A percentile compares a stretch with the other conserved stretches of the same genome.
phyloP scores from a whole-genome alignment of 129 eudicot species.

The Tagetes patula region DNA sequence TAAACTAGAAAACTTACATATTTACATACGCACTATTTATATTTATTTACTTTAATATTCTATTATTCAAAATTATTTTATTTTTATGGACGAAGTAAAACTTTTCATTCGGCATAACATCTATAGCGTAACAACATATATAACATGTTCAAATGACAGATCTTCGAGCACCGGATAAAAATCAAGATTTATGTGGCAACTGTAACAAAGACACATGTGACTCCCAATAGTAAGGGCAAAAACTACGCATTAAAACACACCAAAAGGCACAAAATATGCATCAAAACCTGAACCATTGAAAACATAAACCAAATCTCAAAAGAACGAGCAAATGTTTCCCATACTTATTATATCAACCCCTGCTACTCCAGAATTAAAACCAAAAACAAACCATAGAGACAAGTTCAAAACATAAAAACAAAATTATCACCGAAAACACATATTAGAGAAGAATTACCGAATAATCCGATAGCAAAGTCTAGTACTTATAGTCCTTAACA shows the following conservation, averaged over 20 bases:
- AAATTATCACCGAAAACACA: not conserved
- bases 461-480: not conserved
- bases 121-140: too few species aligned
- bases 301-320: not conserved
- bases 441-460: not conserved
- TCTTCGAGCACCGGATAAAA: too few species aligned
- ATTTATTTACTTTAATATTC: too few species aligned
- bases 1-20: too few species aligned
- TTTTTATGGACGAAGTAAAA: too few species aligned
- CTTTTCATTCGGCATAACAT: too few species aligned
- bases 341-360: constrained; percentile 15
- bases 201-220: not conserved
- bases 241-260: not conserved
- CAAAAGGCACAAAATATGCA: not conserved
- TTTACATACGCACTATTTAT: too few species aligned
- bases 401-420: constrained; percentile 3
- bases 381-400: constrained; percentile 4
- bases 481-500: constrained; percentile 15
- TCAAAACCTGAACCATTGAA: not conserved
- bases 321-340: constrained; percentile 10
- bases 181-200: too few species aligned
- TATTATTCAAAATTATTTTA: too few species aligned
- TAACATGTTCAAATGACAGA: too few species aligned
- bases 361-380: not conserved
- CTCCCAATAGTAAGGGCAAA: too few species aligned